These are phyloP conservation scores for Boletus sensibilis DNA, from an alignment of 768 basidiomycete genomes.

Conservation along the genomic window DNA sequence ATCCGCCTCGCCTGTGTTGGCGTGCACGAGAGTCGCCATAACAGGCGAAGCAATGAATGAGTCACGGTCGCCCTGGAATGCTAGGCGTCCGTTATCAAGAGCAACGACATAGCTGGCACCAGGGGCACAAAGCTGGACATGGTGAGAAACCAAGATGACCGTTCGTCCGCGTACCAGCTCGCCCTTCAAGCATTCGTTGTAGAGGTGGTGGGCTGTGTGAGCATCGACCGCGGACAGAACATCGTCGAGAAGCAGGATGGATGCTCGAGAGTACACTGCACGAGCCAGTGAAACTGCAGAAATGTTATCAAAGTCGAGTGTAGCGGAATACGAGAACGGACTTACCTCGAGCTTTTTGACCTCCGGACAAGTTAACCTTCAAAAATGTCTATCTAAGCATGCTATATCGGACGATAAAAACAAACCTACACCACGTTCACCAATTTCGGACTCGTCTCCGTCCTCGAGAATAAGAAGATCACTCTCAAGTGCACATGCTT, in stretches of 20 bases:
- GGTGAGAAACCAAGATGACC: slow-evolving; percentile 89
- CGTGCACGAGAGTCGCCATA: slow-evolving; percentile 65
- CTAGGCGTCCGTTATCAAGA: slow-evolving; percentile 66
- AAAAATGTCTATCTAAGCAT: neutral
- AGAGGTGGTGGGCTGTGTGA: slow-evolving; percentile 80
- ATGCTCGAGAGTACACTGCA: slow-evolving; percentile 87
- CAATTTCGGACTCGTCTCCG: slow-evolving; percentile 85
- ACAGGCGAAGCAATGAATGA: slow-evolving; percentile 67
- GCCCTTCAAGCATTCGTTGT: slow-evolving; percentile 75
- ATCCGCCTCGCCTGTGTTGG: slow-evolving; percentile 39
- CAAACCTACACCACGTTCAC: slow-evolving; percentile 68
- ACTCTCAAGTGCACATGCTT: slow-evolving; percentile 69
- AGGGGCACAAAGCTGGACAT: slow-evolving; percentile 83
- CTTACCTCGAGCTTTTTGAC: slow-evolving; percentile 66
- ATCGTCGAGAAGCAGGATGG: slow-evolving; percentile 80
- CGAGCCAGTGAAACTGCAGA: slow-evolving; percentile 67
- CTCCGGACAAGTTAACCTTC: slow-evolving; percentile 43
- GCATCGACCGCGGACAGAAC: slow-evolving; percentile 77
- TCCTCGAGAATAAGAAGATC: slow-evolving; percentile 85
- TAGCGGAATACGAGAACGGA: neutral
- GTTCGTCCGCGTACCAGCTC: slow-evolving; percentile 78
- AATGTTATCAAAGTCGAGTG: neutral
- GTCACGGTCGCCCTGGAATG: slow-evolving; percentile 66
- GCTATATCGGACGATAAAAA: neutral
- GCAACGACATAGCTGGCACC: slow-evolving; percentile 82